Conservation (phyloP, 2,329 filamentous ascomycete genomes). For the Ophiognomonia clavigignenti-juglandacearum region DNA sequence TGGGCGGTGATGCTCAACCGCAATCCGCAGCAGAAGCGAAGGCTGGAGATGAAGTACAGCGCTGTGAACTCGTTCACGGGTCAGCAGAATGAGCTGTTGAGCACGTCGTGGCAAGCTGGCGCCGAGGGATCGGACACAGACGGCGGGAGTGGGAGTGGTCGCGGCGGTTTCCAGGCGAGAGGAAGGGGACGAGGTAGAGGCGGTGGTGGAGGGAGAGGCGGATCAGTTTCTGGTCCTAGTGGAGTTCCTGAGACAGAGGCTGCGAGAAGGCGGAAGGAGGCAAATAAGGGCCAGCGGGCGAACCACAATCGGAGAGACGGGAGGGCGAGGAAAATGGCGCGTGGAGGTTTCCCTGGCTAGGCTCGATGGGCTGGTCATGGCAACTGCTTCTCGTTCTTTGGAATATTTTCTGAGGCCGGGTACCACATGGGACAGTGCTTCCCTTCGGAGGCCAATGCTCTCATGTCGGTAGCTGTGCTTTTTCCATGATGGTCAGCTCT, state of each 20-base stretch:
- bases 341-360: constrained; percentile 37
- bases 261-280: constrained; percentile 72
- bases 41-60: constrained; percentile 66
- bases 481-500: too few relatives aligned
- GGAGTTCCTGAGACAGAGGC: constrained; percentile 68
- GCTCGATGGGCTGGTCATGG: not conserved
- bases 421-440: too few relatives aligned
- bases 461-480: too few relatives aligned
- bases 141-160: constrained; percentile 35
- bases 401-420: too few relatives aligned
- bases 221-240: constrained; percentile 59
- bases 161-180: constrained; percentile 40
- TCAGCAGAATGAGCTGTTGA: constrained; percentile 57
- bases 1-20: constrained; percentile 84
- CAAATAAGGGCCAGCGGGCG: constrained; percentile 73
- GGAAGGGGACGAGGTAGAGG: constrained; percentile 27
- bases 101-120: constrained; percentile 61
- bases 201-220: constrained; percentile 45
- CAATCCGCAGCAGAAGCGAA: constrained; percentile 62
- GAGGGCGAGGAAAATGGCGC: constrained; percentile 60
- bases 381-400: too few relatives aligned
- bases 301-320: constrained; percentile 82
- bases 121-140: constrained; percentile 52
- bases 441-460: too few relatives aligned
- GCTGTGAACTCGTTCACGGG: constrained; percentile 49